Percentiles rank a stretch among this genome's conserved stretches.
Evolutionary conservation across 768 basidiomycete species (phyloP).

Genomic region (Porpolomopsis calyptriformis): DNA sequence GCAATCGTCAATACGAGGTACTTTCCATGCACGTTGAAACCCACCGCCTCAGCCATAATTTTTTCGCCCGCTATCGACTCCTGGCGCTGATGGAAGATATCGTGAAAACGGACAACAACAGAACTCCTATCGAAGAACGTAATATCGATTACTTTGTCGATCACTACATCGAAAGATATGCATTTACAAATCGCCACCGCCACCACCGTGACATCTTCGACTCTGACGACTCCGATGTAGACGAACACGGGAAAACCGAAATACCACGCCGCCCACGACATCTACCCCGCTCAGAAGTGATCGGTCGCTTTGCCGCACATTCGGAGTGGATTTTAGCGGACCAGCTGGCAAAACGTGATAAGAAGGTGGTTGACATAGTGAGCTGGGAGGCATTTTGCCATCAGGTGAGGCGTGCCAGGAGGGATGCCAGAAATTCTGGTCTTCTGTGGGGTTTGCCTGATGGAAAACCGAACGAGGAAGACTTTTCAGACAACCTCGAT

Average conservation of each 20-base stretch:
- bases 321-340: constrained; percentile 50
- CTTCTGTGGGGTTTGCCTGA: constrained; percentile 25
- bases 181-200: constrained; percentile 16
- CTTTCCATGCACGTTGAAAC: constrained; percentile 35
- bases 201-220: constrained; percentile 27
- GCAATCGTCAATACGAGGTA: constrained; percentile 35
- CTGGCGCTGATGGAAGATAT: constrained; percentile 37
- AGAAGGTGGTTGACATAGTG: constrained; percentile 29
- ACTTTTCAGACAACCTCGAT: constrained; percentile 3
- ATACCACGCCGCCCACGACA: constrained; percentile 33
- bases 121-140: constrained; percentile 26
- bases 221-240: constrained; percentile 18
- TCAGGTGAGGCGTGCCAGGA: constrained; percentile 21
- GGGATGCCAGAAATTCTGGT: constrained; percentile 17
- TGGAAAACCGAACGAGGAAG: constrained; percentile 11
- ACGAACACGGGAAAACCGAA: constrained; percentile 18
- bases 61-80: constrained; percentile 42
- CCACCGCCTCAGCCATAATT: constrained; percentile 34
- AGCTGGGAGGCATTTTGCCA: constrained; percentile 40
- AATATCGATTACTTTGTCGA: constrained; percentile 42
- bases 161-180: constrained; percentile 24
- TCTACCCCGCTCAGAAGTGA: constrained; percentile 42
- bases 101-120: constrained; percentile 21
- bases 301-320: constrained; percentile 41
- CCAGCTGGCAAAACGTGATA: constrained; percentile 23